Conservation (phyloP, 1,284 basidiomycete genomes). For the Heliocybe sulcata region DNA sequence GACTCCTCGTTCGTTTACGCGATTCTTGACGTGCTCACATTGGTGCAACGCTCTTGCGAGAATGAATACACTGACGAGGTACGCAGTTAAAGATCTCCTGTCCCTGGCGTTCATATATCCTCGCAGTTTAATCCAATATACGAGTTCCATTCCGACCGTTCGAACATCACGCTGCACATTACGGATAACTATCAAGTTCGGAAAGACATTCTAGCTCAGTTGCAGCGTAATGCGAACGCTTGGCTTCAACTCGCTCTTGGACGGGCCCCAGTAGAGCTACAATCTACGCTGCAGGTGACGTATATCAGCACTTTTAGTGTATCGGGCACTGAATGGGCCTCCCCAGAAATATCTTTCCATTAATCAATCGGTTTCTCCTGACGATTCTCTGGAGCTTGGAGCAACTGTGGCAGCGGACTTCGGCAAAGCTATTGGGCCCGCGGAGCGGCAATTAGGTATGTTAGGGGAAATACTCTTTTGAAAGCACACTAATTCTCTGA, state of each 20-base stretch:
- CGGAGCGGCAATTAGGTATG: slow-evolving; percentile 74
- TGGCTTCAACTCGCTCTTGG: slow-evolving; percentile 87
- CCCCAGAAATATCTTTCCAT: slow-evolving; percentile 76
- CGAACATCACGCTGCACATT: slow-evolving; percentile 71
- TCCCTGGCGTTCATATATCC: neutral
- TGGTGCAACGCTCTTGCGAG: slow-evolving; percentile 85
- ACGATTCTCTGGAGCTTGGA: slow-evolving; percentile 80
- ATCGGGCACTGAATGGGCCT: slow-evolving; percentile 1
- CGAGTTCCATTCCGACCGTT: slow-evolving; percentile 76
- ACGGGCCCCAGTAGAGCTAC: slow-evolving; percentile 87
- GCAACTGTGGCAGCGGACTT: slow-evolving; percentile 84
- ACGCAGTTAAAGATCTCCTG: slow-evolving; percentile 13
- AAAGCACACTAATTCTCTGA: neutral
- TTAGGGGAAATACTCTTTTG: neutral
- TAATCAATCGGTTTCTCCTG: slow-evolving; percentile 57
- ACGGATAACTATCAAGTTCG: slow-evolving; percentile 86
- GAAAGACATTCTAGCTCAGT: slow-evolving; percentile 74
- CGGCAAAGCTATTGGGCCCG: slow-evolving; percentile 72
- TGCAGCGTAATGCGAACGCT: slow-evolving; percentile 66
- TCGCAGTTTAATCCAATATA: slow-evolving; percentile 82
- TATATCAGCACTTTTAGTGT: no score
- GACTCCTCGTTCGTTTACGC: slow-evolving; percentile 83
- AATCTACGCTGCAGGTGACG: slow-evolving; percentile 82
- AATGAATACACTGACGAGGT: slow-evolving; percentile 92
- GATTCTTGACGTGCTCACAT: slow-evolving; percentile 87